Percentiles rank a stretch among this genome's conserved stretches.
Evolutionary conservation across 1,139 yeast species (phyloP).

Genomic region (Tardiomyces blankii): DNA sequence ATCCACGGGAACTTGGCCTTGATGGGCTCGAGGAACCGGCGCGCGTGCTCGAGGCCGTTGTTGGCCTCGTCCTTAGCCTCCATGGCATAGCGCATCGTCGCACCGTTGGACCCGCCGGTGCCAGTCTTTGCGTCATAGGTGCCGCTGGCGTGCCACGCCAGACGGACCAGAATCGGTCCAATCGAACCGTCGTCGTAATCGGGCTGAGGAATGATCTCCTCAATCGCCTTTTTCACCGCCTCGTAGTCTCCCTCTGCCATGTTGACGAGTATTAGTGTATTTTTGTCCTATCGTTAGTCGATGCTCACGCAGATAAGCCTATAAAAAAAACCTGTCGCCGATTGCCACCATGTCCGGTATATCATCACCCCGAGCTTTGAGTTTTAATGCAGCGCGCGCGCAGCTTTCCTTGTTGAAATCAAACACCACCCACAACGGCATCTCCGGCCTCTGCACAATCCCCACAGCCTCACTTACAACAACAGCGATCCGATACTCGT

Average conservation of each 20-base stretch:
- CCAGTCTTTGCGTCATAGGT: constrained; percentile 44
- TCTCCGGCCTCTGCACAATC: too few relatives aligned
- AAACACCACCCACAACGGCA: too few relatives aligned
- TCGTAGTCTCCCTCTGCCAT: constrained; percentile 41
- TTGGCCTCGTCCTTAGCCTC: constrained; percentile 45
- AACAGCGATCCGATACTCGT: neutral
- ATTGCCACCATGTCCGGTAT: neutral
- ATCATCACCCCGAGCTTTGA: neutral
- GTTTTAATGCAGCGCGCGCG: too few relatives aligned
- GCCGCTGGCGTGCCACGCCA: constrained; percentile 67
- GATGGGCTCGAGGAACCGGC: constrained; percentile 44
- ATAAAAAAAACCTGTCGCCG: neutral
- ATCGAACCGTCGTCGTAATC: constrained; percentile 62
- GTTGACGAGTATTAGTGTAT: neutral
- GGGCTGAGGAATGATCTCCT: constrained; percentile 57
- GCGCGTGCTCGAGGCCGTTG: constrained; percentile 48
- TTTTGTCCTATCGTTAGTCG: neutral
- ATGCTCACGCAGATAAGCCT: neutral
- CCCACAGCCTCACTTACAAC: neutral
- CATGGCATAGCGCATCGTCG: constrained; percentile 44
- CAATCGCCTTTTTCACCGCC: constrained; percentile 69
- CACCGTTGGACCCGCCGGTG: constrained; percentile 61
- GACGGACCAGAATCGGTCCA: constrained; percentile 52
- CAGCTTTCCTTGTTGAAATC: too few relatives aligned
- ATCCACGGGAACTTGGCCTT: constrained; percentile 48